Percentiles rank a stretch among this genome's conserved stretches.
Evolutionary conservation across 768 basidiomycete species (phyloP).

Genomic region (Podaxis sp.): DNA sequence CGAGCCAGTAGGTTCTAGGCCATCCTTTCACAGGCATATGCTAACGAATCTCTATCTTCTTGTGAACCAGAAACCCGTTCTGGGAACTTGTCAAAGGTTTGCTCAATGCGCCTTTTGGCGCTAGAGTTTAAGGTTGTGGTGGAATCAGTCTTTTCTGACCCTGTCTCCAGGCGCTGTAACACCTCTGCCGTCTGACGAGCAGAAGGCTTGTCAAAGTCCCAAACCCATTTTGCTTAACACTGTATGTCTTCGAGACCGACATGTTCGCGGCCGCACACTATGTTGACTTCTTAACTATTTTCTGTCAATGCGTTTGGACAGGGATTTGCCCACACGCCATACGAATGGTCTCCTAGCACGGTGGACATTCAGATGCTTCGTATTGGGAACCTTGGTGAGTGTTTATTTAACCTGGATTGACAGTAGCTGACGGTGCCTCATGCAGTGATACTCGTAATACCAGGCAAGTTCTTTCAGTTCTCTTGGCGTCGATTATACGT

Average conservation of each 20-base stretch:
- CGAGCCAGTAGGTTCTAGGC: constrained; percentile 41
- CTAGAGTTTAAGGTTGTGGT: constrained; percentile 7
- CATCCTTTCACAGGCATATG: neutral
- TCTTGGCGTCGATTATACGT: neutral
- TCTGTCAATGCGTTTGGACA: constrained; percentile 13
- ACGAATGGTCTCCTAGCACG: constrained; percentile 69
- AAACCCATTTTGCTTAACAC: constrained; percentile 80
- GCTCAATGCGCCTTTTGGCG: neutral
- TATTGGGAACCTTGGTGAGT: constrained; percentile 60
- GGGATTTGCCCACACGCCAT: constrained; percentile 66
- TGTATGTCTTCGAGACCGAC: constrained; percentile 30
- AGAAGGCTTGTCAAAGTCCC: constrained; percentile 67
- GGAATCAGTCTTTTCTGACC: constrained; percentile 10
- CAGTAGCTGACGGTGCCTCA: neutral
- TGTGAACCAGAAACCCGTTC: constrained; percentile 57
- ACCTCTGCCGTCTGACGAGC: constrained; percentile 54
- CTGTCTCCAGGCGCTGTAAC: constrained; percentile 48
- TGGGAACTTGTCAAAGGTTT: constrained; percentile 78
- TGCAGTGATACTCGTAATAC: constrained; percentile 65
- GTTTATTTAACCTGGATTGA: constrained; percentile 6
- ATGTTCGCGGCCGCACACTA: constrained; percentile 1
- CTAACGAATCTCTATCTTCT: constrained; percentile 10
- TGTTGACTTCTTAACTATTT: constrained; percentile 12
- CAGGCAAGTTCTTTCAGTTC: constrained; percentile 34
- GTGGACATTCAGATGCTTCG: constrained; percentile 78